These are phyloP conservation scores for Dictyostelium capitatum DNA, from an alignment of 78 protist genomes.

Conservation along the genomic window DNA sequence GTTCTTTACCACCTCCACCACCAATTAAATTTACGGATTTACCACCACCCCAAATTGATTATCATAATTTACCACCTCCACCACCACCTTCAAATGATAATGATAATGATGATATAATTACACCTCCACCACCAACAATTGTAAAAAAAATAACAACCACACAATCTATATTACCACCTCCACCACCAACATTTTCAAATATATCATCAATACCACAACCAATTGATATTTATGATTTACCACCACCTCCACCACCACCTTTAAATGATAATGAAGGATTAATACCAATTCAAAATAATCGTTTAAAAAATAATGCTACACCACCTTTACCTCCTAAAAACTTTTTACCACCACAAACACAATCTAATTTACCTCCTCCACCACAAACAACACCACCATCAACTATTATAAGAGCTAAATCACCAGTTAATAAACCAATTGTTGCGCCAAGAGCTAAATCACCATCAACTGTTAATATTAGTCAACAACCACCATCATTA, in stretches of 20 bases:
- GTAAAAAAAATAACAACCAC: background rate
- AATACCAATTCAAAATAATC: background rate
- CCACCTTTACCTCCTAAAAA: conserved; percentile 17
- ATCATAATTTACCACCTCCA: background rate
- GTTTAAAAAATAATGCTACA: background rate
- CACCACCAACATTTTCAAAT: background rate
- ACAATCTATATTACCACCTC: background rate
- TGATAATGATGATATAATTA: background rate
- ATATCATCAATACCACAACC: background rate
- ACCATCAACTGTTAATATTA: background rate
- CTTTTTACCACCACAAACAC: background rate
- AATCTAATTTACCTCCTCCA: background rate
- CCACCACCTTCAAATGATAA: background rate
- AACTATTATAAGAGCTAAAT: background rate
- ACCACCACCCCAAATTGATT: background rate
- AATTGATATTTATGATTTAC: background rate
- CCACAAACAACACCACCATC: conserved; percentile 14
- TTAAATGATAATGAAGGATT: background rate
- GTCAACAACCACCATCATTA: background rate
- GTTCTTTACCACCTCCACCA: conserved; percentile 1
- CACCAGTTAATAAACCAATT: background rate
- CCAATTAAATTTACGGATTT: background rate
- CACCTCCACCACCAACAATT: background rate
- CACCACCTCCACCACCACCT: conserved; percentile 19
- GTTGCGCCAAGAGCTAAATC: background rate